These are phyloP conservation scores for Lentinula aciculospora DNA, from an alignment of 768 basidiomycete species.

Conservation along the genomic window DNA sequence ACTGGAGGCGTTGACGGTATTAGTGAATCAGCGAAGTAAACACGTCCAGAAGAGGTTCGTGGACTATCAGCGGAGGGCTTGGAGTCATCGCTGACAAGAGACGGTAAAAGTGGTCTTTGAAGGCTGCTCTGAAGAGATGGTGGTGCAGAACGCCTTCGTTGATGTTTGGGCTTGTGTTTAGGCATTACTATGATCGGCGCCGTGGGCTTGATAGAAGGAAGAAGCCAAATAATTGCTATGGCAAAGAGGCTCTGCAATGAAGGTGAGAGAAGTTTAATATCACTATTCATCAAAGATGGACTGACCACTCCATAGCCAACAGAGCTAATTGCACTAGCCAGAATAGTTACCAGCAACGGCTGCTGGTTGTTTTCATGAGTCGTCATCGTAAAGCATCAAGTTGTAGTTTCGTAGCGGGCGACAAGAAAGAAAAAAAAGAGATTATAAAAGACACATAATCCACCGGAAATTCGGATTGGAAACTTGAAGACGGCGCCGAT, in stretches of 20 bases:
- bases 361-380: conserved; percentile 6
- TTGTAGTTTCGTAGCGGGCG: not conserved
- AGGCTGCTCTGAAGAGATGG: conserved; percentile 10
- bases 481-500: not conserved
- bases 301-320: conserved; percentile 20
- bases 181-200: conserved; percentile 11
- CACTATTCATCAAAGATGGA: not conserved
- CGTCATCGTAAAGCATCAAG: conserved; percentile 9
- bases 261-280: not conserved
- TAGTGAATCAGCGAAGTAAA: conserved; percentile 17
- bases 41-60: conserved; percentile 9
- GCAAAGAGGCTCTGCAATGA: conserved; percentile 19
- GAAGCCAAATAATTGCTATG: conserved; percentile 17
- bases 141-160: conserved; percentile 18
- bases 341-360: conserved; percentile 15
- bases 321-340: conserved; percentile 17
- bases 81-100: not conserved
- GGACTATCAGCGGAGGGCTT: not conserved
- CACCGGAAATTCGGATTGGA: not conserved
- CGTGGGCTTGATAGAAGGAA: conserved; percentile 12
- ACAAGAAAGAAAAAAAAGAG: not conserved
- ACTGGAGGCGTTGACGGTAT: not conserved
- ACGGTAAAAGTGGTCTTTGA: not conserved
- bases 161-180: conserved; percentile 12
- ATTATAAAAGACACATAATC: not conserved